Evolutionary conservation across 768 basidiomycete species (phyloP).

Genomic region (Lentinula edodes): DNA sequence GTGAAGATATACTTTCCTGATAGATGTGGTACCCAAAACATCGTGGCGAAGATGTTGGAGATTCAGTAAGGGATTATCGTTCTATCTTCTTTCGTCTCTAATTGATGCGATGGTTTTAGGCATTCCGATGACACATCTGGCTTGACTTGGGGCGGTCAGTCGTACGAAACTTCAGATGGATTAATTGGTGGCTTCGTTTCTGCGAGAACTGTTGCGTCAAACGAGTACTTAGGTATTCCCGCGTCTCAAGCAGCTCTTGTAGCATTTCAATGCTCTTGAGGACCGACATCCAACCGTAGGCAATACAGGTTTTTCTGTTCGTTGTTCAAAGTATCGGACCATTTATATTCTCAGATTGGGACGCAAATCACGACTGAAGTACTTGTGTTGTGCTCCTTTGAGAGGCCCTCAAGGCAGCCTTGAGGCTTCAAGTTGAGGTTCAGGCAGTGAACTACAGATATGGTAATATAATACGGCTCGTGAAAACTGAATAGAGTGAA

Average conservation of each 20-base stretch:
- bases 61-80: constrained; percentile 34
- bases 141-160: constrained; percentile 30
- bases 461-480: no score
- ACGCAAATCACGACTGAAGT: no score
- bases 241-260: not conserved
- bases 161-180: constrained; percentile 28
- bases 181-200: not conserved
- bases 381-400: no score
- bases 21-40: constrained; percentile 22
- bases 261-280: not conserved
- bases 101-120: constrained; percentile 16
- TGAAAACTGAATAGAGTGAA: no score
- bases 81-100: not conserved
- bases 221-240: not conserved
- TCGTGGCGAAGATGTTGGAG: constrained; percentile 41
- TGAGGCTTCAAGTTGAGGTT: not conserved
- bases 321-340: no score
- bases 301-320: not conserved
- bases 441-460: no score
- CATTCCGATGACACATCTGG: constrained; percentile 38
- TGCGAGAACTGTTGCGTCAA: not conserved
- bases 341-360: no score
- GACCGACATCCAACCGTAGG: not conserved
- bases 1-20: constrained; percentile 34
- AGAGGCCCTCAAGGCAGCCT: not conserved